A percentile compares a stretch with the other conserved stretches of the same genome.
Conservation (phyloP, 31 red algal species). For the Porphyra umbilicalis region DNA sequence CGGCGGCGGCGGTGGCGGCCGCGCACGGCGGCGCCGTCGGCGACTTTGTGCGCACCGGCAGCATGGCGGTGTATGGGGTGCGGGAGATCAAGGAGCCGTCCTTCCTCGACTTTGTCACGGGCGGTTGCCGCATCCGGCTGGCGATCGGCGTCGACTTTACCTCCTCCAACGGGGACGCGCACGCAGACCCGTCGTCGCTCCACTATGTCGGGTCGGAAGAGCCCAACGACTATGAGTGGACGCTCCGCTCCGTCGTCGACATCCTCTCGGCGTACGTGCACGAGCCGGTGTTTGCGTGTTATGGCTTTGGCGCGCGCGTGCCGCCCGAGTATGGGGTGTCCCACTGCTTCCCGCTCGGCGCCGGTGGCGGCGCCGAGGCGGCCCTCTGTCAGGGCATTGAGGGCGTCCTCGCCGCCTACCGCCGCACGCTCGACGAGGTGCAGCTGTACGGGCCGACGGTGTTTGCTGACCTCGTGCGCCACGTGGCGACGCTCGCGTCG, state of each 20-base stretch:
- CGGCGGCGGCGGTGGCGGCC: slow-evolving; percentile 27
- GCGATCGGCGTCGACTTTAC: slow-evolving; percentile 70
- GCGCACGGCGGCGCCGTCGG: slow-evolving; percentile 24
- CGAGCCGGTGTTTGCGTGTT: slow-evolving; percentile 52
- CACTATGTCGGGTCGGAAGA: slow-evolving; percentile 28
- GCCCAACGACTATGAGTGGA: slow-evolving; percentile 68
- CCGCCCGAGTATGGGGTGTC: slow-evolving; percentile 50
- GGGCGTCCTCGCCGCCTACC: slow-evolving; percentile 48
- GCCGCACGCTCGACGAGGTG: slow-evolving; percentile 33
- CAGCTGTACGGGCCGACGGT: slow-evolving; percentile 78
- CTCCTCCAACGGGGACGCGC: slow-evolving; percentile 65
- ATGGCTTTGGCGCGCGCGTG: slow-evolving; percentile 70
- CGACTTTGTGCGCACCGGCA: slow-evolving; percentile 16
- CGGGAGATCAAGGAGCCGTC: slow-evolving; percentile 44
- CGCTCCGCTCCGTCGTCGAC: slow-evolving; percentile 49
- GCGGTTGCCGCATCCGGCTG: slow-evolving; percentile 53
- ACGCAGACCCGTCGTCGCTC: slow-evolving; percentile 16
- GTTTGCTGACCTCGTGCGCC: slow-evolving; percentile 52
- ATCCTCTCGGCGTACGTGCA: slow-evolving; percentile 60
- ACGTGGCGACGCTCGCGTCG: slow-evolving; percentile 43
- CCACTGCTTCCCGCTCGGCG: slow-evolving; percentile 66
- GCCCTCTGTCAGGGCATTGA: slow-evolving; percentile 48
- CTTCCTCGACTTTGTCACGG: slow-evolving; percentile 63
- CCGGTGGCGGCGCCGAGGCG: slow-evolving; percentile 18
- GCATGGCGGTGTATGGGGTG: slow-evolving; percentile 29